These are phyloP conservation scores for Mycena leptocephala DNA, from an alignment of 768 basidiomycete genomes.

Conservation along the genomic window DNA sequence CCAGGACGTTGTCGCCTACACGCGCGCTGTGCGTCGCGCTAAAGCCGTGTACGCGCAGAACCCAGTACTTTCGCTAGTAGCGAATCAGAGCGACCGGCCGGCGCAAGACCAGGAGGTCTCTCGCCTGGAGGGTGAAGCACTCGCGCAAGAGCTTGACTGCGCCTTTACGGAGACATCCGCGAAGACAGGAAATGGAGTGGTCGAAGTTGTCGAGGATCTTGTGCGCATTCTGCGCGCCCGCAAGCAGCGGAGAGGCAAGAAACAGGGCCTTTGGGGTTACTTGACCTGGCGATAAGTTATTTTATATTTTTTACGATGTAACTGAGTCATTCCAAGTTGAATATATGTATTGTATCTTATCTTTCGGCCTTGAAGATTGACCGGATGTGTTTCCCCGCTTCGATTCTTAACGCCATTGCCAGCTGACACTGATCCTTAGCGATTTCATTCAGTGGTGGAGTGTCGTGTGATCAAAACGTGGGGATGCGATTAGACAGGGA, in stretches of 20 bases:
- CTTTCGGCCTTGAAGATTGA: too few species aligned
- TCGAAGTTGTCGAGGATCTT: constrained; percentile 12
- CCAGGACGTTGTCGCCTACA: constrained; percentile 34
- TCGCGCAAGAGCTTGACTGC: constrained; percentile 35
- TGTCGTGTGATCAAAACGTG: too few species aligned
- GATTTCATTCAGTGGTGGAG: too few species aligned
- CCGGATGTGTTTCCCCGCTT: too few species aligned
- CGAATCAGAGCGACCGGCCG: constrained; percentile 34
- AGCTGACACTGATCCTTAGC: not conserved
- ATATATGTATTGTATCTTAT: not conserved
- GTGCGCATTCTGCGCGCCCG: constrained; percentile 29
- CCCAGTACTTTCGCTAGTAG: constrained; percentile 30
- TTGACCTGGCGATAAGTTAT: constrained; percentile 20
- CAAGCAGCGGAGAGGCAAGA: not conserved
- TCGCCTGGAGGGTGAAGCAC: constrained; percentile 22
- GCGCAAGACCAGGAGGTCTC: constrained; percentile 36
- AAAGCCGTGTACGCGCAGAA: constrained; percentile 14
- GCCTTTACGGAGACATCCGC: constrained; percentile 29
- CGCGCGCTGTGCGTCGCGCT: constrained; percentile 31
- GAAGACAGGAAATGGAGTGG: constrained; percentile 31
- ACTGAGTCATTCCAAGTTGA: not conserved
- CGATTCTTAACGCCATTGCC: not conserved
- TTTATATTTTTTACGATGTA: not conserved
- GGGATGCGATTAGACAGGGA: too few species aligned
- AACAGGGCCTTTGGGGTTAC: constrained; percentile 15